phyloP scores from a whole-genome alignment of 495 filamentous ascomycete genomes.

The Penicillium goetzii region DNA sequence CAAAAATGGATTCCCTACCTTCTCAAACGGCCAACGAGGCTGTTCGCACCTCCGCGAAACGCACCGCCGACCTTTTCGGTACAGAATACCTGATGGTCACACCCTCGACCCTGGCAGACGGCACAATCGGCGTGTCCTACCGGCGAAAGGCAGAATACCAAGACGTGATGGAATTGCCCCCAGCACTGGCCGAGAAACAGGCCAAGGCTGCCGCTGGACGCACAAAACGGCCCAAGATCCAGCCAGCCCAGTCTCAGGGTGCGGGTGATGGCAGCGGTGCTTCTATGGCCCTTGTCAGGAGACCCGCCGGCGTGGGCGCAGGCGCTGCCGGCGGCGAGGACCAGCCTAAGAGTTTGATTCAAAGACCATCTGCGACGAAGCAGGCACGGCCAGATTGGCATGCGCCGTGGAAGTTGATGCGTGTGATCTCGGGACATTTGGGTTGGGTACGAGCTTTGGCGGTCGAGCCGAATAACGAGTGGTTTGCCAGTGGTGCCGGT shows the following conservation, averaged over 20 bases:
- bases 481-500: conserved; percentile 95
- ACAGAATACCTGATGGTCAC: conserved; percentile 59
- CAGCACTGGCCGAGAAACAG: conserved; percentile 82
- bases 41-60: conserved; percentile 65
- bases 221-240: conserved; percentile 58
- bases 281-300: conserved; percentile 51
- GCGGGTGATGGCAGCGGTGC: conserved; percentile 41
- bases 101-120: conserved; percentile 44
- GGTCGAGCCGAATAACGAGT: conserved; percentile 94
- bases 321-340: conserved; percentile 37
- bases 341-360: conserved; percentile 63
- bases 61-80: conserved; percentile 68
- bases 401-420: conserved; percentile 96
- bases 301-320: conserved; percentile 36
- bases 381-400: conserved; percentile 92
- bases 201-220: conserved; percentile 63
- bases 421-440: conserved; percentile 94
- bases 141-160: conserved; percentile 79
- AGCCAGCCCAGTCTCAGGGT: conserved; percentile 28
- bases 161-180: conserved; percentile 79
- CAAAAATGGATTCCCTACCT: conserved; percentile 40
- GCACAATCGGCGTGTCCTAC: conserved; percentile 57
- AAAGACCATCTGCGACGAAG: conserved; percentile 66
- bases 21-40: conserved; percentile 46
- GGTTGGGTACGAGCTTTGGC: conserved; percentile 94